Percentiles rank a stretch among this genome's conserved stretches.
Evolutionary conservation across 2,329 filamentous ascomycete genomes (phyloP).

Genomic region (Pezicula radicicola): DNA sequence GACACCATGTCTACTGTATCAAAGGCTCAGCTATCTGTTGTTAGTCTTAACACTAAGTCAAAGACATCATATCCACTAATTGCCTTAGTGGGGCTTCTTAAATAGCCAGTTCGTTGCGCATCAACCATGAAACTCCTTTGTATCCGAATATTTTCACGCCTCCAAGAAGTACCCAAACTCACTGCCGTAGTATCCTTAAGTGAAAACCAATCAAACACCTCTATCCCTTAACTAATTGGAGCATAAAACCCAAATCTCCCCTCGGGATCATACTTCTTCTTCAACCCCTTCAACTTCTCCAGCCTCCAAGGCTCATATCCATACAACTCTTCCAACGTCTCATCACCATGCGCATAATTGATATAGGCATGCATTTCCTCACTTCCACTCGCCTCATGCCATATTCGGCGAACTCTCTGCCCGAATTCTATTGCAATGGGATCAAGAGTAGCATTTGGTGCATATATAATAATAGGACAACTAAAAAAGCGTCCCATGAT

Average conservation of each 20-base stretch:
- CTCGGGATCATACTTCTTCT: conserved; percentile 45
- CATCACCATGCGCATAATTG: conserved; percentile 49
- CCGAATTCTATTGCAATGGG: conserved; percentile 31
- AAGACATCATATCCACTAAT: no score
- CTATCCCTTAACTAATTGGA: conserved; percentile 23
- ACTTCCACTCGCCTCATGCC: conserved; percentile 31
- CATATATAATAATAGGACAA: conserved; percentile 35
- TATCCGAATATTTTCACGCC: no score
- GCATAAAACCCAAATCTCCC: conserved; percentile 41
- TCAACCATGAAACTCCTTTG: no score
- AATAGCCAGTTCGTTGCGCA: no score
- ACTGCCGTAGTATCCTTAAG: no score
- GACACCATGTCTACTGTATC: no score
- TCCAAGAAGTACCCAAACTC: no score
- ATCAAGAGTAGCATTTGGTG: conserved; percentile 29
- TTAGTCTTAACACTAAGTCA: no score
- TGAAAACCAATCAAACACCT: no score
- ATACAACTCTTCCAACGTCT: conserved; percentile 39
- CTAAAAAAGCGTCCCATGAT: conserved; percentile 18
- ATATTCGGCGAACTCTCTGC: conserved; percentile 32
- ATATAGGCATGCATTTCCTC: conserved; percentile 37
- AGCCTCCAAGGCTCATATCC: conserved; percentile 46
- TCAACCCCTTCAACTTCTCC: conserved; percentile 39
- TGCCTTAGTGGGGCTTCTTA: no score
- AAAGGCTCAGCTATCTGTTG: no score